phyloP scores from a whole-genome alignment of 129 eudicot species.

The Arctium lappa region DNA sequence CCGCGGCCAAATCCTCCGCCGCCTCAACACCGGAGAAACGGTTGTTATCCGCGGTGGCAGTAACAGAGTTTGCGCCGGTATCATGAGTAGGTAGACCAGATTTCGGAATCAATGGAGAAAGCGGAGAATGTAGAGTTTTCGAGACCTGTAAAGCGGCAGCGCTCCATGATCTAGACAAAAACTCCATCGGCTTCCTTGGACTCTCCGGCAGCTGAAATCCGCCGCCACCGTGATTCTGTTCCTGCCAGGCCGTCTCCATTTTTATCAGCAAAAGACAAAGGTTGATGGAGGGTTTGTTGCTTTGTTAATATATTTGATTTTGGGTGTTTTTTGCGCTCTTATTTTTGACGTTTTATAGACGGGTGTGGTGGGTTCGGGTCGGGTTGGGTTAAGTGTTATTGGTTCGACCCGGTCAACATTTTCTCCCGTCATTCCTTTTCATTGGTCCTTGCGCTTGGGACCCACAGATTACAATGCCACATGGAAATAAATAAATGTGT shows the following conservation, averaged over 20 bases:
- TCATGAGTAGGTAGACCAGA: neutral
- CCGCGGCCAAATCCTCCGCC: constrained; percentile 36
- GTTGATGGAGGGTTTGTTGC: neutral
- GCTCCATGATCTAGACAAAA: constrained; percentile 93
- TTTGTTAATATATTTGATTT: constrained; percentile 12
- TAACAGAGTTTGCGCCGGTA: constrained; percentile 11
- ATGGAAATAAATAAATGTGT: constrained; percentile 16
- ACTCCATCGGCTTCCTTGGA: constrained; percentile 89
- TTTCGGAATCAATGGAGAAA: constrained; percentile 37
- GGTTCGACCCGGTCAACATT: constrained; percentile 22
- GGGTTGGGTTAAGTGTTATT: neutral
- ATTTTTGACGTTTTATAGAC: constrained; percentile 16
- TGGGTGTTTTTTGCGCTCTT: constrained; percentile 11
- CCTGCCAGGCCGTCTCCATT: constrained; percentile 59
- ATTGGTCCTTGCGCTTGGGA: constrained; percentile 12
- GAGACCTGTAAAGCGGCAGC: constrained; percentile 80
- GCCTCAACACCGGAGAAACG: constrained; percentile 31
- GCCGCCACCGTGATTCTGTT: constrained; percentile 39
- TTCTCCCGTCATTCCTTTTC: constrained; percentile 23
- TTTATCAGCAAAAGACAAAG: neutral
- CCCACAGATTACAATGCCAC: neutral
- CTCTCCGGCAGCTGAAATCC: constrained; percentile 77
- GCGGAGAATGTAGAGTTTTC: constrained; percentile 58
- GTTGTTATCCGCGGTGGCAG: constrained; percentile 18
- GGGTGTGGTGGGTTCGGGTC: neutral